A percentile compares a stretch with the other conserved stretches of the same genome.
Evolutionary conservation across 129 eudicot species (phyloP).

Genomic region (Kitagawia praeruptora): DNA sequence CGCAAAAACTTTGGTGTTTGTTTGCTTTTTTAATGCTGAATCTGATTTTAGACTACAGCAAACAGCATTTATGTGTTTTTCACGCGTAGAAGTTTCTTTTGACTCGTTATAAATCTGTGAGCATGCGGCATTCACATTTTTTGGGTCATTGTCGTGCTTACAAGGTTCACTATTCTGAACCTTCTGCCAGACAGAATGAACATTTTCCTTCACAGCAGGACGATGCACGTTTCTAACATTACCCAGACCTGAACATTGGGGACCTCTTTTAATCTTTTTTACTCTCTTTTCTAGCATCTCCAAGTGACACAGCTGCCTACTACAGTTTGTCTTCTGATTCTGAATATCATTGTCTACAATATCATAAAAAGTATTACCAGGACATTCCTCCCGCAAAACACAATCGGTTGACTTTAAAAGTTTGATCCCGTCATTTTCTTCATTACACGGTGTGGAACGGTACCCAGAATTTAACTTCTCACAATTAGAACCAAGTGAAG

Average conservation of each 20-base stretch:
- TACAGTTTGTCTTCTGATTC: background rate
- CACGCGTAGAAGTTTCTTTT: background rate
- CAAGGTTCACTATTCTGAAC: constrained; percentile 20
- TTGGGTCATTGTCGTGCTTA: background rate
- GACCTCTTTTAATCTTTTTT: constrained; percentile 3
- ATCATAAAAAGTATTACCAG: constrained; percentile 6
- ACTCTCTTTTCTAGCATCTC: constrained; percentile 10
- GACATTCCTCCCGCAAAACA: background rate
- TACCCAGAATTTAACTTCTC: background rate
- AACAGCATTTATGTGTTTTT: constrained; percentile 3
- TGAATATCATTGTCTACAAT: background rate
- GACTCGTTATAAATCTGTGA: background rate
- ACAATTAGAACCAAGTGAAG: constrained; percentile 7
- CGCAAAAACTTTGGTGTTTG: constrained; percentile 3
- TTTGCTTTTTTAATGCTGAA: constrained; percentile 6
- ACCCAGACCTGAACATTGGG: background rate
- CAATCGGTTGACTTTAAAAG: background rate
- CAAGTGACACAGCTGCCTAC: constrained; percentile 2
- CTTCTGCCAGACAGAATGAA: constrained; percentile 21
- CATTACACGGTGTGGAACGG: too few species aligned
- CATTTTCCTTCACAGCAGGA: constrained; percentile 13
- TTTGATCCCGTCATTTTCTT: background rate
- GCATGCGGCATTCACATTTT: background rate
- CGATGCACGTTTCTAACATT: constrained; percentile 11
- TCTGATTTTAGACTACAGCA: background rate